Base-by-base conservation (phyloP, 2,329 filamentous ascomycete genomes). In the Amauroascus niger region DNA sequence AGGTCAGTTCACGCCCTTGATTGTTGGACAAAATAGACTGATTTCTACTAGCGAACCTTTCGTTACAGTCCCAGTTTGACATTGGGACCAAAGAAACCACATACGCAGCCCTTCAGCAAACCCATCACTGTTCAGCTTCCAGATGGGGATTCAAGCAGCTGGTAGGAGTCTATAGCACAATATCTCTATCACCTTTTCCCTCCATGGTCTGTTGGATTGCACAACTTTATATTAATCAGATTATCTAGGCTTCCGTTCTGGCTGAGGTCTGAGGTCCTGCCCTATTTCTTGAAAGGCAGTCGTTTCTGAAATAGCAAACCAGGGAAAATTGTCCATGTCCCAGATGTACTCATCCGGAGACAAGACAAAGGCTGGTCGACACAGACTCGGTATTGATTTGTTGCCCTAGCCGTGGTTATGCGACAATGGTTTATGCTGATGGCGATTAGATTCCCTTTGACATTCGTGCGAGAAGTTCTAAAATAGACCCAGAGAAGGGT, bases 291-390 rank as follows among this genome's bases (percentile, higher is more conserved):
- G 18, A 35, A n/a, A 22, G 13, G 1, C n/a, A 5, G 14, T n/a
- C n/a, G 16, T 8, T 2, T 40, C 46, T 45, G 49, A 40, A 54
- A 20, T 20, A 47, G 7, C 5, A 30, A 33, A 16, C 26, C 22
- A 83, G 85, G 58, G 86, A 89, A 61, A 85, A 87, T 62, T 90
- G 86, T 63, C 83, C 81, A 55, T 90, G 86, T 64, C 61, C 67
- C 1, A 66, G 72, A 56, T 89, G 86, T 64, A 75, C 86, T 22
- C 83, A 88, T 66, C 78, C 79, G 54, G 79, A 82, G 57, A 90
- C 86, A 3, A 80, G 76, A 66, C 86, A 90, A 67, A 74, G 84
- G 24, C 77, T 79, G 49, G 74, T 86, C 53, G 78, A 88, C 62
- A 87, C 82, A 0, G 87, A 87, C 61, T 74, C 77, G 54, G 55